Percentiles rank a stretch among this genome's conserved stretches.
phyloP scores from a whole-genome alignment of 768 basidiomycete species.

The Stropharia rugosoannulata region DNA sequence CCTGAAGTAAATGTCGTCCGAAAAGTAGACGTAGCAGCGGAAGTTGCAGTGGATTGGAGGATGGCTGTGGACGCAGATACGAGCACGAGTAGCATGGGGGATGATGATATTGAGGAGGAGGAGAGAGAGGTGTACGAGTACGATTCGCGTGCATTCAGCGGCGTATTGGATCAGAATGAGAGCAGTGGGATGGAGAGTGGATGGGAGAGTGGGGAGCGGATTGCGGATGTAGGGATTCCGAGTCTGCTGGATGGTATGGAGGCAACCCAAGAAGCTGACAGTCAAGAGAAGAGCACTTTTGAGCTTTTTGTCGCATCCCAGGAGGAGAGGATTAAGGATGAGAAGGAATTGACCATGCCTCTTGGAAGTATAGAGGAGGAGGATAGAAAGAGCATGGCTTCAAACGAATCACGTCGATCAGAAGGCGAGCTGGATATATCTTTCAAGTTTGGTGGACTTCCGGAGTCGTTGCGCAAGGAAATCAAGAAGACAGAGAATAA shows the following conservation, averaged over 20 bases:
- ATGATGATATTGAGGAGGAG: constrained; percentile 8
- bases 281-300: no score
- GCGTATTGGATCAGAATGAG: constrained; percentile 3
- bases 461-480: constrained; percentile 19
- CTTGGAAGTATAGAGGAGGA: background rate
- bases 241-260: constrained; percentile 20
- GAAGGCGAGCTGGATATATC: constrained; percentile 67
- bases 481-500: constrained; percentile 7
- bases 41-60: background rate
- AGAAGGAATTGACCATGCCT: constrained; percentile 23
- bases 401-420: constrained; percentile 35
- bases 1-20: background rate
- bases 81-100: constrained; percentile 7
- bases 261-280: constrained; percentile 11
- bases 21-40: background rate
- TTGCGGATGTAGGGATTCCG: constrained; percentile 30
- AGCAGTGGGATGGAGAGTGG: constrained; percentile 6
- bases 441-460: constrained; percentile 73
- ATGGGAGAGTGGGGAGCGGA: constrained; percentile 11
- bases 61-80: constrained; percentile 3
- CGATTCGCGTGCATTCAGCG: constrained; percentile 6
- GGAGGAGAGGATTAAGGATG: constrained; percentile 30
- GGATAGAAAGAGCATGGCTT: background rate
- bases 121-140: constrained; percentile 4
- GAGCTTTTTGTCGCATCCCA: background rate